Base-by-base conservation (phyloP, 768 basidiomycete species). In the Rhizopogon vulgaris region DNA sequence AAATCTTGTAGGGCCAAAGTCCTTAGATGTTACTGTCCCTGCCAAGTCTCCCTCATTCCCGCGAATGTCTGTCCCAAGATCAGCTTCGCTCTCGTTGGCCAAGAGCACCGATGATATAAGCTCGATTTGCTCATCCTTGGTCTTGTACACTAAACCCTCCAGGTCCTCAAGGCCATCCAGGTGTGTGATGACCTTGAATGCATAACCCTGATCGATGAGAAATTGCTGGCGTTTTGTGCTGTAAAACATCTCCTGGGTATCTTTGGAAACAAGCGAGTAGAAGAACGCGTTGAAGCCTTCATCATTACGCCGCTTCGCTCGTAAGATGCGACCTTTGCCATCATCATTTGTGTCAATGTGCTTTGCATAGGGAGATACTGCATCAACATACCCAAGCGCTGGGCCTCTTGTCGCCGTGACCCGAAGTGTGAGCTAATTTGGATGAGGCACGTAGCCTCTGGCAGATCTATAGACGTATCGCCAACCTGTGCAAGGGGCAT, bases 201-300 rank as follows among this genome's bases (percentile, higher is more conserved):
- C 90, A 71, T 99, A 99, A 3, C 96, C 95, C 71, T 97, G 94
- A 65, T 99, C 96, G 63, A 99, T 95, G 59, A 99, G 74, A 73
- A 99, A 99, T 63, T 97, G 94, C 64, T 98, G 96, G 14, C 96
- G 84, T 71, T 99, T 99, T 3, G 96, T 95, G 66, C 91, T 94
- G 77, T 97, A 99, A 71, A 86, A 99, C 93, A 98, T 98, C 71
- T 98, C 96, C 63, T 96, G 93, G 4, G 95, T 99, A 71, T 97
- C 95, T 69, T 96, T 96, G 24, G 94, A 97, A 32, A 99, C 96
- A 6, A 99, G 83, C 30, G 96, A 97, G 69, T 99, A 99, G 72
- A 99, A 99, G 73, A 98, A 99, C 22, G 96, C 96, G 57, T 99
- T 99, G 74, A 99, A 99, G 1, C 96, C 96, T 71, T 98, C 96